A percentile compares a stretch with the other conserved stretches of the same genome.
These are phyloP conservation scores for Prunus kanzakura DNA, from an alignment of 306 rosid genomes.

Conservation along the genomic window DNA sequence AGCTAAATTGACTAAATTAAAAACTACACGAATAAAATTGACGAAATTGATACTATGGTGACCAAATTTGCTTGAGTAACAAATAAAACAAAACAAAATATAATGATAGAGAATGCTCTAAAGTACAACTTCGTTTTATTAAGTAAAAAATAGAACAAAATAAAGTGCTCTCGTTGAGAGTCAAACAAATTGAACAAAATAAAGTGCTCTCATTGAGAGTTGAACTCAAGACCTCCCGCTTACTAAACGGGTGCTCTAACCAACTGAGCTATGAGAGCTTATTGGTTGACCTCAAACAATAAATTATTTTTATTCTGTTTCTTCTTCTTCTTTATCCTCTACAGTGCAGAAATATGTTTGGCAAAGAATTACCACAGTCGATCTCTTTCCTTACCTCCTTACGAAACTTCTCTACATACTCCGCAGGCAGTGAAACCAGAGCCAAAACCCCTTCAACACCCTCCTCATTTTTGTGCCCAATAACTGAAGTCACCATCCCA, in stretches of 20 bases:
- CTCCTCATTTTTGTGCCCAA: slow-evolving; percentile 13
- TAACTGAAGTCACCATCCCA: slow-evolving; percentile 21
- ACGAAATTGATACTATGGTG: too few relatives aligned
- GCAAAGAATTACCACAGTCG: not conserved
- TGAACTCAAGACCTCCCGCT: not conserved
- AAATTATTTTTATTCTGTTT: too few relatives aligned
- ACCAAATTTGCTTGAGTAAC: too few relatives aligned
- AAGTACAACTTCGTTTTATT: too few relatives aligned
- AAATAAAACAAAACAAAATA: too few relatives aligned
- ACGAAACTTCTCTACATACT: slow-evolving; percentile 10
- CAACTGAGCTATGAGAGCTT: not conserved
- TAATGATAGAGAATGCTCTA: too few relatives aligned
- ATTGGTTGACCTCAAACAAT: not conserved
- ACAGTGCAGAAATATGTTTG: not conserved
- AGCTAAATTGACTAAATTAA: too few relatives aligned
- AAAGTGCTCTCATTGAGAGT: too few relatives aligned
- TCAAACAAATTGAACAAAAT: too few relatives aligned
- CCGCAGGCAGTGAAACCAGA: slow-evolving; percentile 17
- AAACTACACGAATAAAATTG: too few relatives aligned
- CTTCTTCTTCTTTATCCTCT: not conserved
- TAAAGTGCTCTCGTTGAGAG: too few relatives aligned
- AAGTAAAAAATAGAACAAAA: too few relatives aligned
- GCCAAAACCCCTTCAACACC: slow-evolving; percentile 29
- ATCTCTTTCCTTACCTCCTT: slow-evolving; percentile 21
- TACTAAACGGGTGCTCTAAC: not conserved